Base-by-base conservation (phyloP, 306 rosid species). In the Datisca glomerata region DNA sequence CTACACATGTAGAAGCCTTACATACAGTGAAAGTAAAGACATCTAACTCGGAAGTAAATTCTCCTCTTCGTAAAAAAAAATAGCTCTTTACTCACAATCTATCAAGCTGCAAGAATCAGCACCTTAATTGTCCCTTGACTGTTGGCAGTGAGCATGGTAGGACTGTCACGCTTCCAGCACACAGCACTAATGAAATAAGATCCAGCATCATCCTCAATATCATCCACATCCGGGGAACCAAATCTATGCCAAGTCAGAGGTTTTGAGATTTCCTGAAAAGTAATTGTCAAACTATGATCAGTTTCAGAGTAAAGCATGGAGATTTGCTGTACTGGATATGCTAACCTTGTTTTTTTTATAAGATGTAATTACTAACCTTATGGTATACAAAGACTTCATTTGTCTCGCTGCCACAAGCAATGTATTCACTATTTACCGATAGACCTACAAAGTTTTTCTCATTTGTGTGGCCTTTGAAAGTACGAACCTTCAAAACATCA, bases 361-460 rank as follows among this genome's bases (percentile, higher is more conserved):
- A n/a, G n/a, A n/a, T n/a, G n/a, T n/a, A 31, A 8, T 29, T 33
- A 61, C 73, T 60, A 45, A 91, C 98, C 94, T 91, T 91, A 51
- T 91, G 98, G 78, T 91, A 91, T 52, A 84, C 92, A 47, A 61
- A 91, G 40, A 91, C 94, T 70, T 84, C 98, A 34, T 91, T 91
- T 18, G 98, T 70, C 69, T 91, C 96, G 37, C 98, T 91, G 63
- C 98, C 98, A 20, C 98, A 91, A 11, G 96, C 86, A 61, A 91
- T 71, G 78, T 78, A 91, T 39, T 80, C 92, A 4, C 71, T 80
- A 53, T 75, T 91, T 18, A 91, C 98, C 4, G 98, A 59, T 22
- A 91, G 84, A 34, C 98, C 98, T 20, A 91, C 98, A 31, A 91
- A 91, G 67, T 91, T 91, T 68, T 91, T 91, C 89, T 84, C 98